A percentile compares a stretch with the other conserved stretches of the same genome.
Evolutionary conservation across 805 yeast genomes (phyloP).

Genomic region (Brettanomyces sp.): DNA sequence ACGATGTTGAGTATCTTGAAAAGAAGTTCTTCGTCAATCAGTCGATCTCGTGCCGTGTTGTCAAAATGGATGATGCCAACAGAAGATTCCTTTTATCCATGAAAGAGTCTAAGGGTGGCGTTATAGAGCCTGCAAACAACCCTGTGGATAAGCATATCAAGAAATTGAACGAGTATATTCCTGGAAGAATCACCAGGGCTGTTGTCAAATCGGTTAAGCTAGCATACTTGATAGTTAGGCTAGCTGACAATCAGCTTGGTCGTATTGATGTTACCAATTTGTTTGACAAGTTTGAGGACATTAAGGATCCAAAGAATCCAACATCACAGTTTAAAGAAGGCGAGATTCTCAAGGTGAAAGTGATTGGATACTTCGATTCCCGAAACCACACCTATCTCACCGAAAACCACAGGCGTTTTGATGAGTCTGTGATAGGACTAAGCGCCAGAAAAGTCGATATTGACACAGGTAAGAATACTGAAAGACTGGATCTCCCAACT

Average conservation of each 20-base stretch:
- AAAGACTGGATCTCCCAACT: slow-evolving; percentile 21
- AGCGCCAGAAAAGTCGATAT: slow-evolving; percentile 19
- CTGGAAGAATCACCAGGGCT: slow-evolving; percentile 58
- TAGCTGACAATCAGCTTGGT: slow-evolving; percentile 74
- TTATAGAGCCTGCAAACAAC: slow-evolving; percentile 32
- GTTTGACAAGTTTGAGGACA: slow-evolving; percentile 43
- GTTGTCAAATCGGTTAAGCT: slow-evolving; percentile 53
- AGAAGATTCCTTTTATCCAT: slow-evolving; percentile 64
- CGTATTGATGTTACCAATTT: slow-evolving; percentile 70
- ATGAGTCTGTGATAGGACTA: slow-evolving; percentile 55
- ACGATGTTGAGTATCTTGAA: slow-evolving; percentile 42
- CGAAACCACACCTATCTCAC: slow-evolving; percentile 61
- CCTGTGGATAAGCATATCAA: slow-evolving; percentile 53
- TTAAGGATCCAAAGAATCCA: slow-evolving; percentile 51
- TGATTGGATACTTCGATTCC: slow-evolving; percentile 71
- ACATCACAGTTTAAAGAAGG: slow-evolving; percentile 50
- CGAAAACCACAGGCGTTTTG: slow-evolving; percentile 46
- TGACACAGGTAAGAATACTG: slow-evolving; percentile 32
- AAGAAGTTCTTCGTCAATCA: slow-evolving; percentile 54
- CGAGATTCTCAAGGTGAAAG: slow-evolving; percentile 47
- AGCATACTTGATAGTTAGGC: slow-evolving; percentile 62
- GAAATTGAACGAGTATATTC: slow-evolving; percentile 38
- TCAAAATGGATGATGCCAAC: slow-evolving; percentile 58
- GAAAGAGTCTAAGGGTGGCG: slow-evolving; percentile 20
- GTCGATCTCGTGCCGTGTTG: slow-evolving; percentile 60